Conservation (phyloP, 495 filamentous ascomycete species). For the Aspergillus leporis region DNA sequence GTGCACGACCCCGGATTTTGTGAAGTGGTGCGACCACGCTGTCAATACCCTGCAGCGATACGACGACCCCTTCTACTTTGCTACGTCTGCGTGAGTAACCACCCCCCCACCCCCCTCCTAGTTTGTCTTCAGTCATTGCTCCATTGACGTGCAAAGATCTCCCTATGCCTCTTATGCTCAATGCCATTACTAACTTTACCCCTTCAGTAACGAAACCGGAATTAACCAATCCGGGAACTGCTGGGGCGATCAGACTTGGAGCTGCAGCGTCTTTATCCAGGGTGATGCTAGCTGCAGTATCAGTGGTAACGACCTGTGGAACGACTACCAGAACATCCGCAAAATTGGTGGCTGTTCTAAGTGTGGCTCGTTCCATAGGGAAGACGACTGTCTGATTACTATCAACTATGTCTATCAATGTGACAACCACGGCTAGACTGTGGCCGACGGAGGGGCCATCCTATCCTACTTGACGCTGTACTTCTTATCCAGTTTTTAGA, state of each 20-base stretch:
- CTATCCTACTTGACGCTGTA: neutral
- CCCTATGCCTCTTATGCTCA: constrained; percentile 1
- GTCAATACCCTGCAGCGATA: constrained; percentile 16
- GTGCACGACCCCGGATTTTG: constrained; percentile 11
- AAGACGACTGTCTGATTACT: constrained; percentile 17
- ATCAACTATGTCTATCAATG: constrained; percentile 19
- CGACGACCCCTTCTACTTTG: constrained; percentile 9
- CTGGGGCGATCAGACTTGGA: constrained; percentile 15
- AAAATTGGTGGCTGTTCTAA: constrained; percentile 18
- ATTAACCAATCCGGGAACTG: constrained; percentile 15
- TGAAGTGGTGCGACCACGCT: constrained; percentile 20
- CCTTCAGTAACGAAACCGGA: constrained; percentile 9
- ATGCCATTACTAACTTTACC: constrained; percentile 5
- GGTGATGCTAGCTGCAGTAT: constrained; percentile 14
- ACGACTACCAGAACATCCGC: constrained; percentile 19
- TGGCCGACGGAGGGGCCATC: neutral
- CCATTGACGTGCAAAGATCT: neutral
- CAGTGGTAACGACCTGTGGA: constrained; percentile 17
- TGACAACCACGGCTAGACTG: constrained; percentile 16
- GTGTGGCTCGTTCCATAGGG: constrained; percentile 12
- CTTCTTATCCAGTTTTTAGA: no score
- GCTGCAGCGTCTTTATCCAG: constrained; percentile 15
- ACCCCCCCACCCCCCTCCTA: neutral
- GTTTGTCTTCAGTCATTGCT: neutral
- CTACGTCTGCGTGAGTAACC: constrained; percentile 6